phyloP scores from a whole-genome alignment of 1,284 basidiomycete species.

The Trametes versicolor region DNA sequence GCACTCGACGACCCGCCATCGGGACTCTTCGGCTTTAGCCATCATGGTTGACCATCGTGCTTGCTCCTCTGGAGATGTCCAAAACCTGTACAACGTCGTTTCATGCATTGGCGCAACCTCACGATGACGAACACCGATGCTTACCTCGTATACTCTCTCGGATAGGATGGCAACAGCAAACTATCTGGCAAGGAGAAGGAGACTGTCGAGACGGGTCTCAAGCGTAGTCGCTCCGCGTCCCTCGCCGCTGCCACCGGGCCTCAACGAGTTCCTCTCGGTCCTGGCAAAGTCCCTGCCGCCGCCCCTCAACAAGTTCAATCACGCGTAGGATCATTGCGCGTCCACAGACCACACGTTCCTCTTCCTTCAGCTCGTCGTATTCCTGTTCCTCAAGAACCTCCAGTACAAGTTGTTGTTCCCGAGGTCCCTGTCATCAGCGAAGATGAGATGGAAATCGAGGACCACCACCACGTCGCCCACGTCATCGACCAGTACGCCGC shows the following conservation, averaged over 20 bases:
- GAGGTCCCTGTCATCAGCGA: conserved; percentile 49
- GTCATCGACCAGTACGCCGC: conserved; percentile 29
- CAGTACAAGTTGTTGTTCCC: conserved; percentile 45
- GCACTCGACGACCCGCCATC: not conserved
- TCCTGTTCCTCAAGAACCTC: conserved; percentile 47
- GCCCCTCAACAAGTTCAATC: conserved; percentile 46
- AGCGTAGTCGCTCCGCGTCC: conserved; percentile 69
- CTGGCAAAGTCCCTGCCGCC: conserved; percentile 56
- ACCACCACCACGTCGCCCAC: conserved; percentile 36
- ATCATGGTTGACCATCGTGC: not conserved
- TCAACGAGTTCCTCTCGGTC: conserved; percentile 74
- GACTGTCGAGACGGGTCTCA: conserved; percentile 60
- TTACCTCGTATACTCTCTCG: conserved; percentile 17
- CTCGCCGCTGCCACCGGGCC: conserved; percentile 63
- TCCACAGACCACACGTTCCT: conserved; percentile 39
- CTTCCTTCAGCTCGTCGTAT: conserved; percentile 47
- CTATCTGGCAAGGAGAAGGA: conserved; percentile 58
- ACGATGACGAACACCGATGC: conserved; percentile 15
- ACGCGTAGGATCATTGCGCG: conserved; percentile 47
- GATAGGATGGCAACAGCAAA: conserved; percentile 46
- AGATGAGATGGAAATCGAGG: conserved; percentile 71
- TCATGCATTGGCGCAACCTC: not conserved
- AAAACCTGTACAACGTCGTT: not conserved
- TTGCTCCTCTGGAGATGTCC: not conserved
- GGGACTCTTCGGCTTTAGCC: not conserved